phyloP scores from a whole-genome alignment of 108 stramenopile species.

The Ochromonas danica region DNA sequence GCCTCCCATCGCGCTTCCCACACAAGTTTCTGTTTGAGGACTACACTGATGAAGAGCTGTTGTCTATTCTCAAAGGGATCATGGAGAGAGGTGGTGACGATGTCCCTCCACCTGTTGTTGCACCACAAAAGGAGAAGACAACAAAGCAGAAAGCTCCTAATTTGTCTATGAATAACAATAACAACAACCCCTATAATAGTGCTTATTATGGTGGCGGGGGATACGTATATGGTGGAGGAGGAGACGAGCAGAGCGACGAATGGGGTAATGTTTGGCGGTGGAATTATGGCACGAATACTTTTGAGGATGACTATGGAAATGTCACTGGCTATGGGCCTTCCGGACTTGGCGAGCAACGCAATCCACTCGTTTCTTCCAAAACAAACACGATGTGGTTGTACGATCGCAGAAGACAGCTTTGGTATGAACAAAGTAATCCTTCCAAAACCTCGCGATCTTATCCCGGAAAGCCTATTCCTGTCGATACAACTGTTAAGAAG shows the following conservation, averaged over 20 bases:
- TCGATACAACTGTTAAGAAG: neutral
- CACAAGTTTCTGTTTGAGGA: conserved; percentile 45
- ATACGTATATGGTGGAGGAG: neutral
- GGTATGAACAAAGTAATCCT: neutral
- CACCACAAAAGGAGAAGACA: neutral
- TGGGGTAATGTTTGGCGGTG: conserved; percentile 13
- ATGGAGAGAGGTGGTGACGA: neutral
- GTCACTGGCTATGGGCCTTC: neutral
- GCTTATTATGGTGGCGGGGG: neutral
- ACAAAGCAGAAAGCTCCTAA: neutral
- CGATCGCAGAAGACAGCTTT: neutral
- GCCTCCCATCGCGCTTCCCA: conserved; percentile 43
- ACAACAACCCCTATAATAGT: neutral
- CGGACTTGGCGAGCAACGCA: neutral
- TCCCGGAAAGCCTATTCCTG: neutral
- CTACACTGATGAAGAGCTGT: conserved; percentile 59
- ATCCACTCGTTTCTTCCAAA: neutral
- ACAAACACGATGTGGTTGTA: neutral
- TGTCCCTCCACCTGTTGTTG: too few relatives aligned
- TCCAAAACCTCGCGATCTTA: neutral
- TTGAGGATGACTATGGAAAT: conserved; percentile 1
- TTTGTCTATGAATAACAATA: neutral
- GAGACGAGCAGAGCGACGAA: neutral
- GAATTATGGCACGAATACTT: neutral
- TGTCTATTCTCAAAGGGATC: conserved; percentile 52